Base-by-base conservation (phyloP, 805 yeast species). In the Tetrapisispora arboricola region DNA sequence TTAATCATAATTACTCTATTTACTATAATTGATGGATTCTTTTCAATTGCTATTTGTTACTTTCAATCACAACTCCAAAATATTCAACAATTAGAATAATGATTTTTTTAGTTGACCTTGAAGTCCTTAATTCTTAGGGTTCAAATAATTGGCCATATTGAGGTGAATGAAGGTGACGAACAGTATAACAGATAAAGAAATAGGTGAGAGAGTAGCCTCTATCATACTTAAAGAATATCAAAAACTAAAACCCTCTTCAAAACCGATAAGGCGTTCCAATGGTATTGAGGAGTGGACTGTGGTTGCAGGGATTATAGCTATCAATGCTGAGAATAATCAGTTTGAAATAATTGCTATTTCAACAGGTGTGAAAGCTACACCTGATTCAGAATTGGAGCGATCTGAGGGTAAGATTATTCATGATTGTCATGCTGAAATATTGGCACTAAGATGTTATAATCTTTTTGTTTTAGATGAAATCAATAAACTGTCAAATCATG, bases 381-480 rank as follows among this genome's bases (percentile, higher is more conserved):
- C 96, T 1, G 75, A 80, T 49, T 55, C 48, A 1, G 53, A 48
- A 2, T 57, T 81, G 0, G 41, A 63, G 2, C 45, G 55, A 3
- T 62, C 64, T 37, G 42, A 64, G 0, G 96, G 97, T 0, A 54
- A 58, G 15, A 58, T 86, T 8, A 65, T 90, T 0, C 97, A 90
- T 53, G 97, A 90, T 58, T 67, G 79, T 57, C 98, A 90, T 63
- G 96, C 97, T 0, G 98, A 90, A 54, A 72, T 87, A 1, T 61
- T 92, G 13, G 74, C 82, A 0, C 43, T 88, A 0, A 62, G 97
- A 21, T 73, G 77, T 1, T 76, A 90, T 54, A 88, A 88, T 50
- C 59, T 72, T 48, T 71, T 65, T 39, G 47, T 84, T 17, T 42
- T 85, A 18, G 62, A 73, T 13, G 78, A 79, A 44, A 65, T 73